Percentiles rank a stretch among this genome's conserved stretches.
These are phyloP conservation scores for Alternaria novae-zelandiae DNA, from an alignment of 2,329 filamentous ascomycete species.

Conservation along the genomic window DNA sequence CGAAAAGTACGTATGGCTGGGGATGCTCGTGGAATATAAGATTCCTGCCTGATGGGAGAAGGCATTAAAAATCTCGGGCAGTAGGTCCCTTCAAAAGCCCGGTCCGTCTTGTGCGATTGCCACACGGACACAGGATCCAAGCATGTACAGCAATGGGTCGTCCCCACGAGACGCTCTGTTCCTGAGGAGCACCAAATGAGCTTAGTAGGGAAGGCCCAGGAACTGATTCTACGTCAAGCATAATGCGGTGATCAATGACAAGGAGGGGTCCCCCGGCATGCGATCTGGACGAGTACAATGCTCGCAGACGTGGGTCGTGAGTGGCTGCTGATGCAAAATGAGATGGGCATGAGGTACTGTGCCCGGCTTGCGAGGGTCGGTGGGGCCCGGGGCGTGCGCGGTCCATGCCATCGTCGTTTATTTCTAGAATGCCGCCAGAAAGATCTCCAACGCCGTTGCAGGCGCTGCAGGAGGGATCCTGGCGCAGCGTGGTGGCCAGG, in stretches of 20 bases:
- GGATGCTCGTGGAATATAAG: slow-evolving; percentile 49
- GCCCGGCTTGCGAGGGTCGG: slow-evolving; percentile 38
- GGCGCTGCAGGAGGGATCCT: slow-evolving; percentile 45
- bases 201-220: slow-evolving; percentile 51
- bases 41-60: slow-evolving; percentile 44
- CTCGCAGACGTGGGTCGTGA: slow-evolving; percentile 46
- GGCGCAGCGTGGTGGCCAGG: slow-evolving; percentile 44
- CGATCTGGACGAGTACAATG: slow-evolving; percentile 50
- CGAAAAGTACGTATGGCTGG: slow-evolving; percentile 39
- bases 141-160: slow-evolving; percentile 47
- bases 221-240: slow-evolving; percentile 53
- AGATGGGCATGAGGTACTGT: slow-evolving; percentile 41
- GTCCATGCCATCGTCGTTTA: slow-evolving; percentile 45
- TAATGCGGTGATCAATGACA: slow-evolving; percentile 54
- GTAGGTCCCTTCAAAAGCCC: slow-evolving; percentile 45
- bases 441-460: slow-evolving; percentile 52
- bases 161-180: slow-evolving; percentile 52
- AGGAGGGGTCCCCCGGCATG: slow-evolving; percentile 45
- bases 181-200: slow-evolving; percentile 51
- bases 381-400: slow-evolving; percentile 29
- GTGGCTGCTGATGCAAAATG: slow-evolving; percentile 51
- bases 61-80: slow-evolving; percentile 50
- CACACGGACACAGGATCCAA: slow-evolving; percentile 51
- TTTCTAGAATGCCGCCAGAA: slow-evolving; percentile 52
- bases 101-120: slow-evolving; percentile 50